Percentiles rank a stretch among this genome's conserved stretches.
Conservation (phyloP, 179 eudicot species). For the Spergularia azorica region DNA sequence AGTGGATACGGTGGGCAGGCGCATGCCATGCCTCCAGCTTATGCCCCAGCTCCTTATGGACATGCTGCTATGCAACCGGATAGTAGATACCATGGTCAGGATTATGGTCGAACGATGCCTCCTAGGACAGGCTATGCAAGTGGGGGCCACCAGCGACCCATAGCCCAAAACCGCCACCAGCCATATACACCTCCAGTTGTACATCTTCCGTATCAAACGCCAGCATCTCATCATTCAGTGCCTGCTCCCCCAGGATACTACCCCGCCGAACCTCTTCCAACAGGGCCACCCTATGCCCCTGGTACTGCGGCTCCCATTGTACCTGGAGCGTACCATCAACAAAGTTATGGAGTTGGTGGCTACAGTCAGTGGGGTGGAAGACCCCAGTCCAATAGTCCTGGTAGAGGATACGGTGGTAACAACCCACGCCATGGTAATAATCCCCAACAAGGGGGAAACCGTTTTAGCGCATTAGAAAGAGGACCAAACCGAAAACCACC, state of each 20-base stretch:
- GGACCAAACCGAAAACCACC: constrained; percentile 52
- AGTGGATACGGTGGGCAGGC: constrained; percentile 33
- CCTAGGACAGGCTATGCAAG: constrained; percentile 30
- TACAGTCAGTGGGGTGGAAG: constrained; percentile 45
- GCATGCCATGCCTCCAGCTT: constrained; percentile 23
- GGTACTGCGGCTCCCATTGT: constrained; percentile 31
- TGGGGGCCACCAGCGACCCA: constrained; percentile 33
- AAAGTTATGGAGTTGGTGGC: constrained; percentile 42
- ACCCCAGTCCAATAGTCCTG: constrained; percentile 37
- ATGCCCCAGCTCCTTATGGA: constrained; percentile 22
- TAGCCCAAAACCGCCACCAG: constrained; percentile 30
- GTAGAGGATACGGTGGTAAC: constrained; percentile 38
- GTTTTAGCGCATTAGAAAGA: constrained; percentile 52
- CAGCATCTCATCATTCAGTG: constrained; percentile 24
- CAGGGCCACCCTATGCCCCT: constrained; percentile 31
- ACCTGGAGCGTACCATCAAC: constrained; percentile 38
- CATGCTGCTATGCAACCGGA: constrained; percentile 24
- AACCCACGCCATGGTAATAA: constrained; percentile 23
- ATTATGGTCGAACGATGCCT: constrained; percentile 23
- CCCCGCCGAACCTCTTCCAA: constrained; percentile 32
- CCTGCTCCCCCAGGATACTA: constrained; percentile 39
- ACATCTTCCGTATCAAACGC: constrained; percentile 37
- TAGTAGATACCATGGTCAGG: constrained; percentile 34
- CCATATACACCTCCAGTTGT: constrained; percentile 30
- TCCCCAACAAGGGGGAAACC: constrained; percentile 46